Base-by-base conservation (phyloP, 345 rosid species). In the Populus euphratica region DNA sequence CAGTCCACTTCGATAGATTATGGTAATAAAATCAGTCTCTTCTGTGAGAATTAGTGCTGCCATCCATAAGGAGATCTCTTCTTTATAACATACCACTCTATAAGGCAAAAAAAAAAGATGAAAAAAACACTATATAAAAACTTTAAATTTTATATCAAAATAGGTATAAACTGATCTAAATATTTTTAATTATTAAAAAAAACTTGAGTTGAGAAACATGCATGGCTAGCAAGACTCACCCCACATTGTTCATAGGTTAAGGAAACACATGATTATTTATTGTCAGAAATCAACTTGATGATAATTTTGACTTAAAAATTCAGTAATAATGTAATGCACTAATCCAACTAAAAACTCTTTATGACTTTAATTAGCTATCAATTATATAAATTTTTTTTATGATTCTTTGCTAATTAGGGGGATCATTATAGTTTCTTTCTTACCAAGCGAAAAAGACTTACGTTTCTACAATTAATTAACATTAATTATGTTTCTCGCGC, bases 101-200 rank as follows among this genome's bases (percentile, higher is more conserved):
- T n/a, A n/a, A n/a, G n/a, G n/a, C n/a, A n/a, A n/a, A n/a, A n/a
- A n/a, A n/a, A n/a, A n/a, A n/a, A n/a, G n/a, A n/a, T n/a, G n/a
- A n/a, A n/a, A n/a, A n/a, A n/a, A n/a, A n/a, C n/a, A n/a, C n/a
- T n/a, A n/a, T n/a, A n/a, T n/a, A n/a, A n/a, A n/a, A n/a, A n/a
- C n/a, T 25, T 25, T 25, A 25, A 25, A 25, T 25, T 25, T 25
- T 25, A 25, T 25, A 25, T 25, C 25, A 25, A 25, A 25, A 25
- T 50, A 21, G n/a, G n/a, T 29, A 29, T 29, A 29, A 31, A 33
- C 5, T 33, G 0, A 4, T 3, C 0, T 2, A 0, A 2, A 4
- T 33, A 33, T 33, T 0, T 2, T 3, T 2, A 0, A 0, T 33
- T 33, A 3, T 0, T 2, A 50, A 6, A 17, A 6, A 21, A 38